Base-by-base conservation (phyloP, 257 asterid species). In the Solanum sitiens region DNA sequence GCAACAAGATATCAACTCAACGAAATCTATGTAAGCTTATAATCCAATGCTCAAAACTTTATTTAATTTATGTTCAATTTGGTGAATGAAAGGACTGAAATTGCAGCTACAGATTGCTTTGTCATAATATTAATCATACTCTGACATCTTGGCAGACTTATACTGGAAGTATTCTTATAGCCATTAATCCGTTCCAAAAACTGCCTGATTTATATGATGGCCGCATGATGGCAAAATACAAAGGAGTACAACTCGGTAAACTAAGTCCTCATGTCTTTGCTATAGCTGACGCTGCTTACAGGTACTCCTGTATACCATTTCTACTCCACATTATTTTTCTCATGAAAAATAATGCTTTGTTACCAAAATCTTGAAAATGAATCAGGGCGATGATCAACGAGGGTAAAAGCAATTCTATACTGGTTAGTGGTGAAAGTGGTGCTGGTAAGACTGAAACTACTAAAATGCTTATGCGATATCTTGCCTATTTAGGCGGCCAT, bases 381-480 rank as follows among this genome's bases (percentile, higher is more conserved):
- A 86, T 76, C 86, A 95, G 98, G 95, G 98, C 95, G 75, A 95
- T 97, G 99, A 77, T 92, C 72, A 93, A 93, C 50, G 99, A 97
- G 90, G 98, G 96, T 40, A 96, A 93, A 92, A 96, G 98, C 91
- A 97, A 97, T 89, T 93, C 99, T 39, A 97, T 97, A 87, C 89
- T 97, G 86, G 99, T 97, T 16, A 97, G 99, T 88, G 99, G 99
- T 87, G 99, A 97, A 94, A 97, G 99, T 92, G 99, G 99, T 87
- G 98, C 99, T 70, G 99, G 99, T 87, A 97, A 97, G 93, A 97
- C 99, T 21, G 98, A 97, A 95, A 97, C 98, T 35, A 95, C 99
- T 71, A 97, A 95, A 95, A 97, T 97, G 99, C 99, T 97, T 92
- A 97, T 97, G 99, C 93, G 89, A 32, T 97, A 95, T 91, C 98